Evolutionary conservation across 2,329 filamentous ascomycete species (phyloP).

Genomic region (Nigrograna mackinnonii): DNA sequence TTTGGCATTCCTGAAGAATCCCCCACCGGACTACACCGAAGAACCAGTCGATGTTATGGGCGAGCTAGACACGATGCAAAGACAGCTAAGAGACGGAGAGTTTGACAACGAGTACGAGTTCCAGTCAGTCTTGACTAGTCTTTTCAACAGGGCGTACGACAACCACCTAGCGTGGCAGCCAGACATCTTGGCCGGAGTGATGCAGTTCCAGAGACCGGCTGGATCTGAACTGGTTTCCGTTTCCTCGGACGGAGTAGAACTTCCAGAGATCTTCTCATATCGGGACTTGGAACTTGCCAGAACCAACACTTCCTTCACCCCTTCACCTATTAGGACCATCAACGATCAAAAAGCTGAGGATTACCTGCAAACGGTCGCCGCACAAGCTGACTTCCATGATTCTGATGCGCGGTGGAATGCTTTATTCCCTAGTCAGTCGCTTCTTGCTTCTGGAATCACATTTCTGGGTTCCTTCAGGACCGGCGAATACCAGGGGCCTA

Average conservation of each 20-base stretch:
- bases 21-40: constrained; percentile 40
- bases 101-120: constrained; percentile 47
- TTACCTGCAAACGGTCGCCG: constrained; percentile 37
- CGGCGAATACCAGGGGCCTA: constrained; percentile 34
- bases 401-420: constrained; percentile 46
- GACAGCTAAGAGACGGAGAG: constrained; percentile 24
- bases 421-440: constrained; percentile 39
- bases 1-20: constrained; percentile 42
- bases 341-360: constrained; percentile 37
- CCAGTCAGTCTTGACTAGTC: constrained; percentile 37
- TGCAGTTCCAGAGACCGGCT: constrained; percentile 38
- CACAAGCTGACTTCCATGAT: constrained; percentile 39
- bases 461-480: constrained; percentile 34
- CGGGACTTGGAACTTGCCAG: constrained; percentile 31
- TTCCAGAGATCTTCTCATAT: constrained; percentile 42
- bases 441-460: constrained; percentile 27
- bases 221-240: constrained; percentile 37
- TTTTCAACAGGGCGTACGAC: constrained; percentile 43
- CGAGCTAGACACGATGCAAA: constrained; percentile 38
- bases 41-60: constrained; percentile 42
- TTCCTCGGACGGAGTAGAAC: constrained; percentile 36
- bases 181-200: constrained; percentile 40
- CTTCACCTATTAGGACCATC: constrained; percentile 42
- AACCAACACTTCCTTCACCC: constrained; percentile 29
- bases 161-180: constrained; percentile 44